Evolutionary conservation across 2,329 filamentous ascomycete species (phyloP), one percentile per base, ranked within the genome.

Genomic region (Fusarium sulawesiense): DNA sequence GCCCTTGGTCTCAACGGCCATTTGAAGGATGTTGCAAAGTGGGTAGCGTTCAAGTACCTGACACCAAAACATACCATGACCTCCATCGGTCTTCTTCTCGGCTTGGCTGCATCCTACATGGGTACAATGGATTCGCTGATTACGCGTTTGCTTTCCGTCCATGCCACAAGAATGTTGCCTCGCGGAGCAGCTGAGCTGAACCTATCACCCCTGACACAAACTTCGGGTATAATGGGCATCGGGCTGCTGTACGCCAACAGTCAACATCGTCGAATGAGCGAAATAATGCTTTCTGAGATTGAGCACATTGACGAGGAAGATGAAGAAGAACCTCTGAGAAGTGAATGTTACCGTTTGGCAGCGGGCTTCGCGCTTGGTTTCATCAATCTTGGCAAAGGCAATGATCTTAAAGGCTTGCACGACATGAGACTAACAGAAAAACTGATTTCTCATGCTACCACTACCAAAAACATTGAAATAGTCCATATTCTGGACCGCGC

Each of bases 1-100:
- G 96, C 94, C 7, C 85, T 99, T 7, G 96, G 96, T 6, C 84
- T 99, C 25, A 98, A 98, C 74, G 97, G 96, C 0, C 97, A 99
- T 80, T 84, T 99, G n/a, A 96, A 93, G 73, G 92, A 90, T 10
- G 88, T 99, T 29, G 96, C 96, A 4, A 98, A 98, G 82, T 99
- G 96, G 95, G 91, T 99, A 45, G 95, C 94, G 11, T 99, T 98
- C 86, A 98, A 98, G 77, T 99, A 99, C 73, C 84, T 99, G n/a
- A 99, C 96, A 0, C 95, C 96, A 2, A 99, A 99, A 76, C 97
- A 99, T 79, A 97, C 94, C 27, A 99, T 99, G 96, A 98, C 96
- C 25, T 98, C 96, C 1, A 95, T 99, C 57, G 96, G 96, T 12
- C 84, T 99, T n/a, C 85, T 99, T 5, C 85, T 99, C 1, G 96